Evolutionary conservation across 768 basidiomycete species (phyloP), one percentile per base, ranked within the genome.

Genomic region (Termitomyces sp.): DNA sequence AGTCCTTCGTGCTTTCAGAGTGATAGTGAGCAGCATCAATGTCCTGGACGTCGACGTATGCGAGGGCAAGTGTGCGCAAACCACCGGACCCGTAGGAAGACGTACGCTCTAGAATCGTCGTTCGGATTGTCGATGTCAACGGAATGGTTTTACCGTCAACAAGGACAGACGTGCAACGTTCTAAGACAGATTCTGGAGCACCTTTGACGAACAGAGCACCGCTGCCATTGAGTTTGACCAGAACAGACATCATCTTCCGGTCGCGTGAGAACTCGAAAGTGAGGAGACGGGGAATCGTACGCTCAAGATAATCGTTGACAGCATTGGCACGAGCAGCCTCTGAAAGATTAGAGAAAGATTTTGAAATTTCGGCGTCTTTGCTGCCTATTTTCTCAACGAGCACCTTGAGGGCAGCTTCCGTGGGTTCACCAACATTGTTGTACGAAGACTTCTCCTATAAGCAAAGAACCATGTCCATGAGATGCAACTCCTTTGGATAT

Each of bases 171-270:
- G 83, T 83, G 70, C 94, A 97, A 42, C 90, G 84, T 48, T 97
- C 94, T 56, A 99, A 76, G 38, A 99, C 87, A 22, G 91, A 89
- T 74, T 99, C 96, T 7, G 96, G 96, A 2, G 96, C 96, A 37
- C 96, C 96, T 70, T 98, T 98, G 68, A 88, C 93, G 66, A 95
- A 89, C 5, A 98, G 77, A 8, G 88, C 80, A n/a, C 90, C 90
- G 5, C 70, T 71, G 1, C 80, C 80, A 54, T 84, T 81, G 53
- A 84, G 77, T 57, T 74, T 81, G 38, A 92, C 90, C 49, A 98
- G 83, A 50, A 98, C 95, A 21, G 96, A 97, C 96, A 98, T 98
- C 85, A 95, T 96, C 74, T 98, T 99, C 66, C 96, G 88, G 71
- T 98, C 96, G 19, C 96, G 86, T 21, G 94, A 92, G 72, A 99